Evolutionary conservation across 106 monocot species (phyloP).

Genomic region (Platanthera zijinensis): DNA sequence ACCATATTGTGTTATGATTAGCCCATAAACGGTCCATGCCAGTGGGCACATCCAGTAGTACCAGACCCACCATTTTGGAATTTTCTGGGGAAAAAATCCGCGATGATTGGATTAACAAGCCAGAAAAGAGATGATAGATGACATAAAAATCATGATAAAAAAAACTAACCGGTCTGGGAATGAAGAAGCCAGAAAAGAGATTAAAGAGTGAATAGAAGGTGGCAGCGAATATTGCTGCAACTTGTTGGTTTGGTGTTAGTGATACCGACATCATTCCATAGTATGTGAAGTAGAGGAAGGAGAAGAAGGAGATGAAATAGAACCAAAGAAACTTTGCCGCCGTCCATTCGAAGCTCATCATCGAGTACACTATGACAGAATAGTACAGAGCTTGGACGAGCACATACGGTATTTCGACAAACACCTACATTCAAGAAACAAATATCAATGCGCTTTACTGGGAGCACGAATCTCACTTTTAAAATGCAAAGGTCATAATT

Average conservation of each 20-base stretch:
- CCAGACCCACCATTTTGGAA: slow-evolving; percentile 92
- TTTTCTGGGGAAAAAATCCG: slow-evolving; percentile 46
- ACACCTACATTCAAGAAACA: slow-evolving; percentile 22
- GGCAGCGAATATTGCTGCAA: slow-evolving; percentile 50
- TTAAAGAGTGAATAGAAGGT: slow-evolving; percentile 65
- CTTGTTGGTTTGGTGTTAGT: slow-evolving; percentile 58
- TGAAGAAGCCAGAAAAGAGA: slow-evolving; percentile 79
- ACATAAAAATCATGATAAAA: background rate
- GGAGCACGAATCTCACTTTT: background rate
- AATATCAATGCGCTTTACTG: too few species aligned
- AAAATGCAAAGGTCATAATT: background rate
- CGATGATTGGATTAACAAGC: background rate
- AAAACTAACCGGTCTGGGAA: slow-evolving; percentile 53
- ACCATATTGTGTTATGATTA: slow-evolving; percentile 69
- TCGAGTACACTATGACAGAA: slow-evolving; percentile 43
- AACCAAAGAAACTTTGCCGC: slow-evolving; percentile 71
- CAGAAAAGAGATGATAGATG: background rate
- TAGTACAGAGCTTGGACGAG: slow-evolving; percentile 23
- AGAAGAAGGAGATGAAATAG: slow-evolving; percentile 56
- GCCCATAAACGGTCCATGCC: slow-evolving; percentile 86
- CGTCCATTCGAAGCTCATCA: slow-evolving; percentile 79
- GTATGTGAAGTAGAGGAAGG: slow-evolving; percentile 74
- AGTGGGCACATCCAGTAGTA: slow-evolving; percentile 96
- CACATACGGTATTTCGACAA: slow-evolving; percentile 57
- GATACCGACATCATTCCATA: slow-evolving; percentile 82